Evolutionary conservation across 345 rosid species (phyloP).

Genomic region (Dipteronia dyeriana): DNA sequence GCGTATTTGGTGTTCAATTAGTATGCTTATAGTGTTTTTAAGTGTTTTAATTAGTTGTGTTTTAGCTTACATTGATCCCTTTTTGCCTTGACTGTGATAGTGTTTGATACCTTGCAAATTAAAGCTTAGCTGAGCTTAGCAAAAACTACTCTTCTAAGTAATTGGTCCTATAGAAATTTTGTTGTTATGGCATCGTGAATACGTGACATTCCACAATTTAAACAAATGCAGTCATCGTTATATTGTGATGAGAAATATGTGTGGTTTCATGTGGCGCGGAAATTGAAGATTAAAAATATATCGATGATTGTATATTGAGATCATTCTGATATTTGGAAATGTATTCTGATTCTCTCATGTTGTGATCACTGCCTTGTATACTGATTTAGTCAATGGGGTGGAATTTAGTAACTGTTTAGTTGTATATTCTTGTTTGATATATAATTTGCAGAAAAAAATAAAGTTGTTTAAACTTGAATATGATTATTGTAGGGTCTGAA

Average conservation of each 20-base stretch:
- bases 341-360: not conserved
- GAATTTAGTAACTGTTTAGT: not conserved
- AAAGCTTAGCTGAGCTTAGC: not conserved
- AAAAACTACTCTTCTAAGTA: not conserved
- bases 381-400: not conserved
- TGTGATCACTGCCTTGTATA: not conserved
- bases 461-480: not conserved
- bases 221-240: not conserved
- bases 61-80: not conserved
- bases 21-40: not conserved
- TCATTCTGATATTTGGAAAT: not conserved
- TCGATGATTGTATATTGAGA: not conserved
- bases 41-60: not conserved
- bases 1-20: not conserved
- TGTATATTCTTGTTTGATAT: too few species aligned
- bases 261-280: not conserved
- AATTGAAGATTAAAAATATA: not conserved
- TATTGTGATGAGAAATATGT: not conserved
- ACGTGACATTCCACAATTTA: not conserved
- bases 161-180: not conserved
- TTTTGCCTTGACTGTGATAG: not conserved
- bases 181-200: not conserved
- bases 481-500: conserved; percentile 65
- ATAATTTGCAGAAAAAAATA: not conserved
- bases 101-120: not conserved